phyloP scores from a whole-genome alignment of 805 yeast genomes.

The Starmerella vitae region DNA sequence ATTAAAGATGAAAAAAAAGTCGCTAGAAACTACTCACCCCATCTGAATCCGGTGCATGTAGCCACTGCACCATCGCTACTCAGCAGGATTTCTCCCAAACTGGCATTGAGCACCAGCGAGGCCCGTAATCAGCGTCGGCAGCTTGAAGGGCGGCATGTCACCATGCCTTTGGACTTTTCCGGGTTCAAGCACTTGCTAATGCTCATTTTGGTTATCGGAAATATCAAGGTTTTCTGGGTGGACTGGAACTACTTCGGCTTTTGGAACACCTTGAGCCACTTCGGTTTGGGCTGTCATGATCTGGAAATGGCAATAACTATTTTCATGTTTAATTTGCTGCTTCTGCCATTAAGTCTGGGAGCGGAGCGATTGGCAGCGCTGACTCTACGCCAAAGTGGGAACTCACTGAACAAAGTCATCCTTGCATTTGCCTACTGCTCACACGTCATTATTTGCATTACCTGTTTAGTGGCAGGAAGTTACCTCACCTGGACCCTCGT shows the following conservation, averaged over 20 bases:
- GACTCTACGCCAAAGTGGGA: slow-evolving; percentile 2
- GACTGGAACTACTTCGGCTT: slow-evolving; percentile 31
- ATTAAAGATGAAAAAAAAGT: neutral
- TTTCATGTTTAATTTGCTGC: slow-evolving; percentile 25
- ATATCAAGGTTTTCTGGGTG: slow-evolving; percentile 29
- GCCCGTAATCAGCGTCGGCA: slow-evolving; percentile 12
- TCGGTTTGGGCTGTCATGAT: slow-evolving; percentile 27
- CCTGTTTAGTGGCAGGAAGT: slow-evolving; percentile 13
- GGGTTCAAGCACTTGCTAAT: slow-evolving; percentile 33
- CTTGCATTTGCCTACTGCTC: slow-evolving; percentile 18
- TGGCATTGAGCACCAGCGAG: slow-evolving; percentile 10
- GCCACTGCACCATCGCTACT: slow-evolving; percentile 17
- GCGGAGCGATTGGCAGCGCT: slow-evolving; percentile 28
- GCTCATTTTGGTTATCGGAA: slow-evolving; percentile 30
- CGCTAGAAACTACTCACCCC: slow-evolving; percentile 9
- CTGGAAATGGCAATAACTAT: slow-evolving; percentile 22
- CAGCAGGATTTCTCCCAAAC: slow-evolving; percentile 11
- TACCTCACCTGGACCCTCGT: slow-evolving; percentile 23
- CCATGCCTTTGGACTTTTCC: slow-evolving; percentile 16
- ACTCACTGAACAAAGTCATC: slow-evolving; percentile 19
- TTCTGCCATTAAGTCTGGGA: slow-evolving; percentile 28
- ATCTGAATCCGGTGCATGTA: slow-evolving; percentile 18
- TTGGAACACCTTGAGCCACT: slow-evolving; percentile 22
- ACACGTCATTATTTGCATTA: slow-evolving; percentile 26
- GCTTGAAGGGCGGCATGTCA: slow-evolving; percentile 9